Base-by-base conservation (phyloP, 225 moss, liverwort and hornwort species). In the Anthoceros angustus region DNA sequence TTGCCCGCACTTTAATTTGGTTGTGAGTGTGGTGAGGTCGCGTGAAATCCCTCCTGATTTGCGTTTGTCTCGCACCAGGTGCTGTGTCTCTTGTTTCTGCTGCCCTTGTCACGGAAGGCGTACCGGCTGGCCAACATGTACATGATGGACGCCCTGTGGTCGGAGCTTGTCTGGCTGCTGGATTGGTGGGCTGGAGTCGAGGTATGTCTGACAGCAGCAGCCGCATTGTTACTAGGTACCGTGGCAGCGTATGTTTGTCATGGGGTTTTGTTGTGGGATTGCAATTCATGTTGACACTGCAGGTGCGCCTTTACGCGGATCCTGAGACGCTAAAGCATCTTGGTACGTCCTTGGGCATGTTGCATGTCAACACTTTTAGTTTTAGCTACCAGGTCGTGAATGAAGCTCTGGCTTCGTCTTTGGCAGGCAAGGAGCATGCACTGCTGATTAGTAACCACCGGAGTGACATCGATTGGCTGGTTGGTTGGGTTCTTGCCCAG, bases 381-480 rank as follows among this genome's bases (percentile, higher is more conserved):
- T 32, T 32, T 32, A 32, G 32, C 32, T 32, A 32, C 32, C 32
- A 32, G 32, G 32, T 32, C 32, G 32, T 32, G 32, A 32, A 32
- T 4, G 4, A 14, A 4, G 20, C 11, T 18, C 40, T 8, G 32
- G 32, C 4, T 32, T 41, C 62, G 26, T 14, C 15, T 74, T 20
- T 38, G 70, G 48, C 79, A 98, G 98, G 98, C 20, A 87, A 86
- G 66, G 98, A 98, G 73, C 92, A 98, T 74, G 98, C 92, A 8
- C 71, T 98, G 64, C 70, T 87, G 38, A 86, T 98, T 40, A 81
- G 79, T 61, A 98, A 98, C 63, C 98, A 98, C 71, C 84, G 83
- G 61, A 92, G 98, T 76, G 98, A 98, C 41, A 83, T 98, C 49
- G 98, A 98, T 70, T 98, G 98, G 98, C 90, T 98, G 61, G 92